phyloP scores from a whole-genome alignment of 1,284 basidiomycete genomes.

The Mrakiaceae sp. region DNA sequence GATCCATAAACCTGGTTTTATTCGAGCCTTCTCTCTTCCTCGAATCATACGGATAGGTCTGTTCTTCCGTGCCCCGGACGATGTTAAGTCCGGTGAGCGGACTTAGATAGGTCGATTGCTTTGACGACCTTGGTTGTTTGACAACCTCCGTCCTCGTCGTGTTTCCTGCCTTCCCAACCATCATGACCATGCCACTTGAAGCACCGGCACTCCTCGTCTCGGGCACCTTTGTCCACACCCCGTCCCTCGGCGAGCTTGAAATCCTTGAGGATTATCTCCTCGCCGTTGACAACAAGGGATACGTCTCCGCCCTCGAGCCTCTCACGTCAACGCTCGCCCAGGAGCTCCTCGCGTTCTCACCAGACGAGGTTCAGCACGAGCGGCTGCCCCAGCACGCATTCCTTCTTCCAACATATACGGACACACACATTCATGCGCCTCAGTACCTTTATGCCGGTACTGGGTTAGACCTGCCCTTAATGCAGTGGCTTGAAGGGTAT shows the following conservation, averaged over 20 bases:
- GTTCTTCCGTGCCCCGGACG: too few species aligned
- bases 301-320: slow-evolving; percentile 37
- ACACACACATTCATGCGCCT: slow-evolving; percentile 72
- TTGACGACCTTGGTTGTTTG: too few species aligned
- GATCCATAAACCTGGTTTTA: too few species aligned
- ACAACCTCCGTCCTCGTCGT: too few species aligned
- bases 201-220: slow-evolving; percentile 23
- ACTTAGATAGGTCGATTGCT: too few species aligned
- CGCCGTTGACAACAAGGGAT: background rate
- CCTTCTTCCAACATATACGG: slow-evolving; percentile 62
- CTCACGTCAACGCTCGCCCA: slow-evolving; percentile 33
- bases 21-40: too few species aligned
- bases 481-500: slow-evolving; percentile 69
- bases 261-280: slow-evolving; percentile 50
- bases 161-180: too few species aligned
- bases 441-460: slow-evolving; percentile 77
- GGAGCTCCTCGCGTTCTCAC: slow-evolving; percentile 14
- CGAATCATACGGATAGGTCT: too few species aligned
- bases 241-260: slow-evolving; percentile 41
- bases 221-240: slow-evolving; percentile 51
- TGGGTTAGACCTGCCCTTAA: slow-evolving; percentile 66
- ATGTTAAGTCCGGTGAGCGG: too few species aligned
- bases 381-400: slow-evolving; percentile 47
- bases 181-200: too few species aligned
- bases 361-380: background rate